These are phyloP conservation scores for Monilinia vaccinii-corymbosi DNA, from an alignment of 2,329 filamentous ascomycete genomes.

Conservation along the genomic window DNA sequence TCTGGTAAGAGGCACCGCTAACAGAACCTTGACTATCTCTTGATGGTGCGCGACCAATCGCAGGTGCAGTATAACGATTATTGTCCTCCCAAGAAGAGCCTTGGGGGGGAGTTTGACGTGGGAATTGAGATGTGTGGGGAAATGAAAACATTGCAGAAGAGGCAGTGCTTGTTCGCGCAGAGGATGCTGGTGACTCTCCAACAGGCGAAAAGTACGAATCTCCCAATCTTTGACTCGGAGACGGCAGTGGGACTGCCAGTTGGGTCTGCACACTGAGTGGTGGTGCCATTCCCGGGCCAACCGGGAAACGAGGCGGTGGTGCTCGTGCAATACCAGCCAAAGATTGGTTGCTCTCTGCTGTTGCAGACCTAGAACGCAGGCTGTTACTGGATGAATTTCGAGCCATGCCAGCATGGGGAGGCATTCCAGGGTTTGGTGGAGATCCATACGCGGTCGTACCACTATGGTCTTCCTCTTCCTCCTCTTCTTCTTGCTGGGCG, in stretches of 20 bases:
- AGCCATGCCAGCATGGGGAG: conserved; percentile 43
- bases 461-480: conserved; percentile 45
- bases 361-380: conserved; percentile 66
- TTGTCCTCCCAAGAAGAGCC: conserved; percentile 64
- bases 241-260: conserved; percentile 30
- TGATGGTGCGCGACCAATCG: conserved; percentile 72
- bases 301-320: conserved; percentile 63
- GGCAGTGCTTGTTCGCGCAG: conserved; percentile 43
- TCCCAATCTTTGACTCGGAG: conserved; percentile 26
- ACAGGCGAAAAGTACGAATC: conserved; percentile 93
- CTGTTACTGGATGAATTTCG: conserved; percentile 68
- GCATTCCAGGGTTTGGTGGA: conserved; percentile 31
- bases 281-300: conserved; percentile 33
- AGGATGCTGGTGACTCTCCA: conserved; percentile 68
- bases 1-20: conserved; percentile 42
- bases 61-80: conserved; percentile 79
- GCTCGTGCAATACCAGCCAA: conserved; percentile 47
- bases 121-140: conserved; percentile 62
- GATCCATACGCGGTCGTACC: conserved; percentile 28
- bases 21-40: conserved; percentile 60
- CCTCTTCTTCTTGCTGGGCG: conserved; percentile 52
- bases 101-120: conserved; percentile 62
- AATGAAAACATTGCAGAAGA: not conserved
- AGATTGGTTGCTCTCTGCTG: conserved; percentile 57
- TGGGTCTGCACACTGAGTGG: conserved; percentile 63